Base-by-base conservation (phyloP, 2,329 filamentous ascomycete genomes). In the Penicillium sp. region DNA sequence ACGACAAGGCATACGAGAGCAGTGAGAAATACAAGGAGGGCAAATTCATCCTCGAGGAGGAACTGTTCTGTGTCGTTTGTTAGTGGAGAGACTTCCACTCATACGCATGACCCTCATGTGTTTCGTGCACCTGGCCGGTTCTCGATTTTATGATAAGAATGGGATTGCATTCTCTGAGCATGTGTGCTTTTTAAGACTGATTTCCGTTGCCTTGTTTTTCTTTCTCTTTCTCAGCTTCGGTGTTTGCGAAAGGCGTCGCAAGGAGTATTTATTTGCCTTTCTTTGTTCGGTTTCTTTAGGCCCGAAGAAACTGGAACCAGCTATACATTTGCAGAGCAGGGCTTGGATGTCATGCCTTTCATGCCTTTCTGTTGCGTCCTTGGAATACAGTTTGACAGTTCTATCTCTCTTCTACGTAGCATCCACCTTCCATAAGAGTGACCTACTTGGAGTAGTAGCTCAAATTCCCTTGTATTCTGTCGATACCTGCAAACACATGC, bases 21-120 rank as follows among this genome's bases (percentile, higher is more conserved):
- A 87, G 82, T 61, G 93, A 99, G 82, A 96, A 96, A 77, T 99
- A 99, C 78, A 99, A 99, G 80, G 94, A 99, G 80, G 92, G 91
- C 53, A 99, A 97, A 78, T 97, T 89, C 72, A 99, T 99, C 57
- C 81, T 99, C 54, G 93, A 97, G 79, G 90, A 89, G 32, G 92
- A 96, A 78, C 77, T 97, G 60, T 80, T 97, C 38, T 93, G 89
- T 74, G 87, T 86, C 63, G 91, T 97, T 57, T 83, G 79, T 66
- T 86, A 45, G 32, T 40, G 34, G 72, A 9, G 13, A 21, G 5
- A 13, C 21, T n/a, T 47, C 29, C 40, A 32, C n/a, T 23, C 6
- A 12, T 31, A 12, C 25, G 32, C 25, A 18, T 18, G 39, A 23
- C 16, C 16, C n/a, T 37, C 31, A 13, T 38, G 25, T 38, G 32